These are phyloP conservation scores for Leishmania gerbilli DNA, from an alignment of 208 protist species.

Conservation along the genomic window DNA sequence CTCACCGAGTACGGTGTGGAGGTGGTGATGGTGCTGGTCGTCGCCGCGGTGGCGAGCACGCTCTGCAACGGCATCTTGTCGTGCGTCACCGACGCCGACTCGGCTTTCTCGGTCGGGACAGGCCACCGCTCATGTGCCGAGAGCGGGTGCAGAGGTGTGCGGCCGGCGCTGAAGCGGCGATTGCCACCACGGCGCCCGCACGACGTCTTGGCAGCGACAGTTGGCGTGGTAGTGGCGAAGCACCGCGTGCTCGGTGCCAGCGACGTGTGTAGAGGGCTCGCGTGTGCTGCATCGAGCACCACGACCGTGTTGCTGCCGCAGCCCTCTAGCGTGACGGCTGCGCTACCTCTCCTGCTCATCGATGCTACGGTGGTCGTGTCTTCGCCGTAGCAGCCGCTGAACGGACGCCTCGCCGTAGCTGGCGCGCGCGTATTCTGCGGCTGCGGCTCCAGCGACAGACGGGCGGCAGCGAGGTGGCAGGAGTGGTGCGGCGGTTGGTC, in stretches of 20 bases:
- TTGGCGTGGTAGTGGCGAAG: background rate
- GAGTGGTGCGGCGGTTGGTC: background rate
- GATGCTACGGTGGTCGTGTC: background rate
- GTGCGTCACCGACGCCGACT: background rate
- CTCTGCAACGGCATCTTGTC: background rate
- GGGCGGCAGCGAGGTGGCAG: background rate
- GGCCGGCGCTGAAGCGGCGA: background rate
- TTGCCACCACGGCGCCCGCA: background rate
- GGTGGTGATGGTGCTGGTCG: background rate
- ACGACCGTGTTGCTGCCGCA: background rate
- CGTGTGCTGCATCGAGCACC: background rate
- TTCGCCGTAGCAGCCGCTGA: background rate
- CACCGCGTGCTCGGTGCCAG: background rate
- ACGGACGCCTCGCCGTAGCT: background rate
- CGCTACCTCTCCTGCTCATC: slow-evolving; percentile 8
- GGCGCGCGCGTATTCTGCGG: background rate
- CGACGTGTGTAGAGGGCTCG: background rate
- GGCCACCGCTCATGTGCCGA: background rate
- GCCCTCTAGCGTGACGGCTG: background rate
- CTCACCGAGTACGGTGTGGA: slow-evolving; percentile 10
- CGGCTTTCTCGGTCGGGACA: background rate
- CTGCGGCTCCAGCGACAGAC: background rate
- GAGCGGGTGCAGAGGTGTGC: background rate
- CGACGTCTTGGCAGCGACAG: background rate
- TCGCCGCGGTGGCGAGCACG: background rate